Evolutionary conservation across 192 early-diverging fungal genomes (phyloP).

Genomic region (Linnemannia zychae): DNA sequence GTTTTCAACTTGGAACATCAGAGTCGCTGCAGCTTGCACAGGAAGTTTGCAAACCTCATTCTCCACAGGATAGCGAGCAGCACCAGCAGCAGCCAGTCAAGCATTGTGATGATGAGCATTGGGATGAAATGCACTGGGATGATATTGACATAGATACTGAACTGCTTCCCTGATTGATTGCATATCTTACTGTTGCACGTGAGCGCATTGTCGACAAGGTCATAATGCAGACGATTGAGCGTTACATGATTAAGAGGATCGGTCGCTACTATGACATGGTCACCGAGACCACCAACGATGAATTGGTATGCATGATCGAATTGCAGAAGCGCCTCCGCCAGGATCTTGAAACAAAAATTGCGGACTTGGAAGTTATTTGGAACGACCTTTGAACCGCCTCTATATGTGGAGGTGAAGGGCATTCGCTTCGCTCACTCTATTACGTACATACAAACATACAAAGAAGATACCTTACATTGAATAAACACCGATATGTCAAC

Average conservation of each 20-base stretch:
- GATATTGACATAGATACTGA: background rate
- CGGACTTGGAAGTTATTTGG: background rate
- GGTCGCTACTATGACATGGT: background rate
- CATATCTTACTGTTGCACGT: conserved; percentile 3
- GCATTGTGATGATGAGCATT: too few species aligned
- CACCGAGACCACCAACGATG: background rate
- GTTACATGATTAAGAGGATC: conserved; percentile 12
- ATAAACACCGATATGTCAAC: too few species aligned
- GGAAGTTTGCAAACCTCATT: background rate
- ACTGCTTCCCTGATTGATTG: conserved; percentile 4
- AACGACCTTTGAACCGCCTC: background rate
- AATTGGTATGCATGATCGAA: conserved; percentile 21
- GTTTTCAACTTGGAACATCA: too few species aligned
- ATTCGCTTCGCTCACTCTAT: too few species aligned
- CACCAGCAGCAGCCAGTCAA: background rate
- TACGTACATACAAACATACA: too few species aligned
- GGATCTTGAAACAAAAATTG: background rate
- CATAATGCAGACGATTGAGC: conserved; percentile 23
- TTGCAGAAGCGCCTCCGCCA: conserved; percentile 2
- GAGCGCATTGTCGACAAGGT: conserved; percentile 28
- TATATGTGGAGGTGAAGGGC: too few species aligned
- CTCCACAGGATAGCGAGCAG: background rate
- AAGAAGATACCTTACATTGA: too few species aligned
- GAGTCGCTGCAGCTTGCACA: too few species aligned
- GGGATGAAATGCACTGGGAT: background rate